Percentiles rank a stretch among this genome's conserved stretches.
Evolutionary conservation across 768 basidiomycete species (phyloP).

Genomic region (Hericium alpestre): DNA sequence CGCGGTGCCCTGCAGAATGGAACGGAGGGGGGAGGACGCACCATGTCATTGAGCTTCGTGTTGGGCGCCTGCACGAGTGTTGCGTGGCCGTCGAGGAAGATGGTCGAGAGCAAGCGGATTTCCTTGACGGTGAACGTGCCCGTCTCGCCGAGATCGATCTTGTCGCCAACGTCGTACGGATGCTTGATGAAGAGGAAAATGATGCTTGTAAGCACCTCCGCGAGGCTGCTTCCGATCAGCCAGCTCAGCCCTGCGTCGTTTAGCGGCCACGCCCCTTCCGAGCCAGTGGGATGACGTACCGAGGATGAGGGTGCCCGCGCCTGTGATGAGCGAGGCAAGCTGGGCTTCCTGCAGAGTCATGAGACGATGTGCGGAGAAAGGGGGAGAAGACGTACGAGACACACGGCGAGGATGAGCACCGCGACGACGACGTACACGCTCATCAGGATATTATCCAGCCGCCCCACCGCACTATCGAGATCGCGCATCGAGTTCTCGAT

Average conservation of each 20-base stretch:
- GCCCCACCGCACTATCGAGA: constrained; percentile 79
- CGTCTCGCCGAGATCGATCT: constrained; percentile 37
- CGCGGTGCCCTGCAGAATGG: neutral
- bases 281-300: constrained; percentile 18
- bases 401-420: constrained; percentile 73
- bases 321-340: constrained; percentile 63
- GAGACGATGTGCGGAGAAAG: constrained; percentile 1
- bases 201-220: constrained; percentile 75
- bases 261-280: neutral
- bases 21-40: constrained; percentile 17
- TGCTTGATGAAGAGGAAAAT: constrained; percentile 89
- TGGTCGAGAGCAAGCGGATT: constrained; percentile 72
- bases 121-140: constrained; percentile 73
- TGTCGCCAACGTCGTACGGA: constrained; percentile 75
- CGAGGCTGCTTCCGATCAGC: constrained; percentile 74
- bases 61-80: constrained; percentile 67
- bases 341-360: constrained; percentile 46
- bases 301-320: constrained; percentile 55
- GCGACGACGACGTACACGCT: constrained; percentile 62
- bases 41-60: constrained; percentile 43
- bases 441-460: constrained; percentile 82
- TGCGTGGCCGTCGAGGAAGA: constrained; percentile 53
- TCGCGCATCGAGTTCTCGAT: constrained; percentile 83
- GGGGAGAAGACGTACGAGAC: constrained; percentile 38
- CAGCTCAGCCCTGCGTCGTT: constrained; percentile 53